Conservation (phyloP, 495 filamentous ascomycete genomes). For the Penicillium bovifimosum region DNA sequence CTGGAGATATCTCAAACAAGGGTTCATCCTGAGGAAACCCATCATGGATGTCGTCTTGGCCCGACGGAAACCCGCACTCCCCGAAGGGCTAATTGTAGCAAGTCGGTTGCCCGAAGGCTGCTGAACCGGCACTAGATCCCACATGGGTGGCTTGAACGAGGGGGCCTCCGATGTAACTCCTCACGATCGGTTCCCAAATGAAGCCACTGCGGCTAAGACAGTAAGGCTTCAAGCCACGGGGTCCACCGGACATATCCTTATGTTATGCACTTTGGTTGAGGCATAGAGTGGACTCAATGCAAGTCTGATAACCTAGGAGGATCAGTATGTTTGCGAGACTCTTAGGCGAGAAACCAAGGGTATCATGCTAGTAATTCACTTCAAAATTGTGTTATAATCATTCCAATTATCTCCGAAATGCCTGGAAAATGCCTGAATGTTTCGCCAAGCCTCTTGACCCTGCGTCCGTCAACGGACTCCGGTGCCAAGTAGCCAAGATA, state of each 20-base stretch:
- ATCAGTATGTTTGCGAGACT: background rate
- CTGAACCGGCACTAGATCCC: background rate
- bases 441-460: slow-evolving; percentile 13
- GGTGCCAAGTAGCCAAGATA: slow-evolving; percentile 24
- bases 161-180: slow-evolving; percentile 1
- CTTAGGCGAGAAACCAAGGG: background rate
- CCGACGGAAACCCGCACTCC: slow-evolving; percentile 20
- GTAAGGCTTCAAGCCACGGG: background rate
- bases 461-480: slow-evolving; percentile 17
- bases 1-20: slow-evolving; percentile 2
- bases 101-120: background rate
- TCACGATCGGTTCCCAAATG: background rate
- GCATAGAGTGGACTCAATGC: too few species aligned
- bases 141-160: background rate
- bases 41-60: slow-evolving; percentile 18
- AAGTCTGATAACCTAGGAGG: too few species aligned
- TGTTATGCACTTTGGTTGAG: background rate
- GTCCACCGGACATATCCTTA: background rate
- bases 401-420: too few species aligned
- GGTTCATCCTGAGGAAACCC: slow-evolving; percentile 1
- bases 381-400: too few species aligned
- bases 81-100: background rate
- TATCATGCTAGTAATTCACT: background rate
- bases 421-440: background rate
- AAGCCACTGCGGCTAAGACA: background rate